phyloP scores from a whole-genome alignment of 1,284 basidiomycete genomes.

The Leucoagaricus sp. region DNA sequence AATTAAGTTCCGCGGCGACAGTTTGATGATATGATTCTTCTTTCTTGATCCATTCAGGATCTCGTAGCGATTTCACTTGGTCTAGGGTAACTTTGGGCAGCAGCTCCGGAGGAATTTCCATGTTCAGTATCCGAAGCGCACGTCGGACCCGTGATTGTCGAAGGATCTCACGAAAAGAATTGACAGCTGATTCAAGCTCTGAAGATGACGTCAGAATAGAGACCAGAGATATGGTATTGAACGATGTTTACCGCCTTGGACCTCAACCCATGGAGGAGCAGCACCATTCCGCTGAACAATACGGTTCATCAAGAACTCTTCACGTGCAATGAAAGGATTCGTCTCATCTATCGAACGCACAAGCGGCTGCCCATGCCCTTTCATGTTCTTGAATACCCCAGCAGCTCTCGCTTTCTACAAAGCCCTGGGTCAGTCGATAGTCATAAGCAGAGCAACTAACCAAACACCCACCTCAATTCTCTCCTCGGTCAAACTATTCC shows the following conservation, averaged over 20 bases:
- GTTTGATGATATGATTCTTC: conserved; percentile 74
- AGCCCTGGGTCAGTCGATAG: not conserved
- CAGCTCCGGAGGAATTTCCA: conserved; percentile 42
- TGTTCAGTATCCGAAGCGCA: conserved; percentile 59
- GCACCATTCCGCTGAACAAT: conserved; percentile 86
- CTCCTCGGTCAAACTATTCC: conserved; percentile 78
- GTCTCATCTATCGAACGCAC: conserved; percentile 59
- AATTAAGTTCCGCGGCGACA: conserved; percentile 73
- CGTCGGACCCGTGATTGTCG: conserved; percentile 68
- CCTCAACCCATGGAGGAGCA: conserved; percentile 89
- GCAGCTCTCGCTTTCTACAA: conserved; percentile 64
- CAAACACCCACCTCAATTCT: conserved; percentile 81
- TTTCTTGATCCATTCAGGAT: conserved; percentile 73
- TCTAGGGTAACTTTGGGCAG: conserved; percentile 45
- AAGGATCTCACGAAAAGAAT: conserved; percentile 66
- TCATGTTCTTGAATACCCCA: conserved; percentile 74
- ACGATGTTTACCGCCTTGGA: conserved; percentile 70
- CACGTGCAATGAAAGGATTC: conserved; percentile 81
- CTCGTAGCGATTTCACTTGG: conserved; percentile 53
- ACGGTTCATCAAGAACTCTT: conserved; percentile 86
- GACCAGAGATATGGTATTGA: too few relatives aligned
- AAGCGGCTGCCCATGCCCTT: conserved; percentile 78
- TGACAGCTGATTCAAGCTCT: conserved; percentile 47
- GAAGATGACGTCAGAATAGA: not conserved
- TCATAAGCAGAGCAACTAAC: too few relatives aligned